Conservation (phyloP, 1,139 yeast species). For the Lodderomyces theae region DNA sequence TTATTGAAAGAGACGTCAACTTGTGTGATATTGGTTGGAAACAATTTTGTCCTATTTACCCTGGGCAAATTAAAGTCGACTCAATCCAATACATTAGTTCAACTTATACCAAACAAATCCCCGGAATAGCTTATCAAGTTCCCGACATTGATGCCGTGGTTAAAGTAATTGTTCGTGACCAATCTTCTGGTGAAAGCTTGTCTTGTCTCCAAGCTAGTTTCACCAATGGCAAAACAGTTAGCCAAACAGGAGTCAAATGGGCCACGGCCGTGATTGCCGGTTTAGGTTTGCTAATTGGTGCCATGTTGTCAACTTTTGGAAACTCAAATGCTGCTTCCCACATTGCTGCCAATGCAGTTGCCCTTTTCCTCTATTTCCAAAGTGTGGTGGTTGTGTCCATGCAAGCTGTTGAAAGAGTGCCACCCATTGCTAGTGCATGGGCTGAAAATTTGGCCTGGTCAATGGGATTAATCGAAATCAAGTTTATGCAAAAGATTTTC, state of each 20-base stretch:
- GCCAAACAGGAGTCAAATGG: conserved; percentile 79
- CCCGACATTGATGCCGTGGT: conserved; percentile 80
- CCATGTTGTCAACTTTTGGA: conserved; percentile 67
- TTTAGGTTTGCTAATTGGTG: conserved; percentile 67
- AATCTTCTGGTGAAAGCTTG: conserved; percentile 38
- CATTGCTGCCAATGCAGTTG: conserved; percentile 71
- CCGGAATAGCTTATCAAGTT: conserved; percentile 69
- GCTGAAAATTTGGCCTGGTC: conserved; percentile 82
- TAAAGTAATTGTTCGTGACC: conserved; percentile 45
- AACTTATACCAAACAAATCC: conserved; percentile 49
- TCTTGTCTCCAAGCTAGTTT: conserved; percentile 72
- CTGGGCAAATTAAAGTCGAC: conserved; percentile 68
- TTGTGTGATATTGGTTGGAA: conserved; percentile 66
- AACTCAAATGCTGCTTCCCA: conserved; percentile 79
- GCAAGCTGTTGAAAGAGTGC: conserved; percentile 70
- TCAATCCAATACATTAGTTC: conserved; percentile 56
- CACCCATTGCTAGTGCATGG: conserved; percentile 82
- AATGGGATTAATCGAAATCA: conserved; percentile 70
- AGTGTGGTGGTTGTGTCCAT: conserved; percentile 70
- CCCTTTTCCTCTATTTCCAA: conserved; percentile 73
- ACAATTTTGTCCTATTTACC: conserved; percentile 75
- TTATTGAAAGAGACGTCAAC: conserved; percentile 53
- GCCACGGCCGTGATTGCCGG: conserved; percentile 82
- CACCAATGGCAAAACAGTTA: conserved; percentile 69
- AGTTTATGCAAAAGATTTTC: conserved; percentile 72